Percentiles rank a stretch among this genome's conserved stretches.
phyloP scores from a whole-genome alignment of 2,329 filamentous ascomycete species.

The Pseudocercospora vitis region DNA sequence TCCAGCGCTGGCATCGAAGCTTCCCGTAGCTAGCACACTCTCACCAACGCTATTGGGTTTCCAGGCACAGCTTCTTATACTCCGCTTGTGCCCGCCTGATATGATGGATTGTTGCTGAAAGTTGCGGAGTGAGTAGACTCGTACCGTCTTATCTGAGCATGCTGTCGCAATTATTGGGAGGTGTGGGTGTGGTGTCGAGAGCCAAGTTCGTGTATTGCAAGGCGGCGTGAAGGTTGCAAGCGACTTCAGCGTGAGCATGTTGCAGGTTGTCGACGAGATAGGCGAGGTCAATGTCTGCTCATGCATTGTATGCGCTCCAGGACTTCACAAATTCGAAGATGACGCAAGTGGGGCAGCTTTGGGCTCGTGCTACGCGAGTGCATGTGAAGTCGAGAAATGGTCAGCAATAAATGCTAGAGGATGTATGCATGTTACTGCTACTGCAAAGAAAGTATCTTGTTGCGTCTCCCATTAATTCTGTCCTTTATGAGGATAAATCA shows the following conservation, averaged over 20 bases:
- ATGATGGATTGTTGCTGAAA: slow-evolving; percentile 78
- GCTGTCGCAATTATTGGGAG: slow-evolving; percentile 87
- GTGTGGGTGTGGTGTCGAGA: slow-evolving; percentile 78
- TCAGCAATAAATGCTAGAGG: too few species aligned
- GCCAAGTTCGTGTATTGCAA: slow-evolving; percentile 71
- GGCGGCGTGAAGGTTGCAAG: slow-evolving; percentile 57
- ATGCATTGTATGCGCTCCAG: background rate
- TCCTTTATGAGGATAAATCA: too few species aligned
- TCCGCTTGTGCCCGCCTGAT: slow-evolving; percentile 85
- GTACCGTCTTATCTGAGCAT: slow-evolving; percentile 80
- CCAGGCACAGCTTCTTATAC: slow-evolving; percentile 83
- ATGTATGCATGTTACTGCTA: too few species aligned
- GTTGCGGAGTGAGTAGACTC: slow-evolving; percentile 81
- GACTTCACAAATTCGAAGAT: slow-evolving; percentile 2
- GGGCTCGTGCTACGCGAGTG: background rate
- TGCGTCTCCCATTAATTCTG: too few species aligned
- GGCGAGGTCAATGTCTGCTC: background rate
- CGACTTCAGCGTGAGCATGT: slow-evolving; percentile 39
- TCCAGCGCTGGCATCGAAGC: slow-evolving; percentile 89
- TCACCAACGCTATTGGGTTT: slow-evolving; percentile 67
- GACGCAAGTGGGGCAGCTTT: slow-evolving; percentile 7
- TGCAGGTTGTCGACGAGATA: slow-evolving; percentile 5
- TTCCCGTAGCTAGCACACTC: slow-evolving; percentile 83
- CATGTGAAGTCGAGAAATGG: slow-evolving; percentile 2
- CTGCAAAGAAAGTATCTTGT: too few species aligned